phyloP scores from a whole-genome alignment of 73 alveolate species.

The Paramecium sonneborni region DNA sequence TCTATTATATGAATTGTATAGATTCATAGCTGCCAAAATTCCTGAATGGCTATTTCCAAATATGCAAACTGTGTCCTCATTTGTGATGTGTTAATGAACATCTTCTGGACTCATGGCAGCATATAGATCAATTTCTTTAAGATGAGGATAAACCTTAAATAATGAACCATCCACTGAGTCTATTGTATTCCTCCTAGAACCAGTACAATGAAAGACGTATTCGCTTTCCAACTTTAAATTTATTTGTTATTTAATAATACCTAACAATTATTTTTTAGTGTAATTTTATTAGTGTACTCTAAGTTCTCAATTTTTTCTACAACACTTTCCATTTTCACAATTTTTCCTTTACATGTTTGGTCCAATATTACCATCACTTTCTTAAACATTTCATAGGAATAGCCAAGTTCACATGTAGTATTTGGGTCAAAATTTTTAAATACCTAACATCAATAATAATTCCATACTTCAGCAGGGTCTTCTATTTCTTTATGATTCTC shows the following conservation, averaged over 20 bases:
- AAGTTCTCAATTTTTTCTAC: conserved; percentile 14
- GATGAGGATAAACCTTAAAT: background rate
- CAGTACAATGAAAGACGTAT: conserved; percentile 26
- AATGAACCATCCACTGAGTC: background rate
- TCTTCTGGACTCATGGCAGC: conserved; percentile 41
- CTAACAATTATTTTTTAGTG: background rate
- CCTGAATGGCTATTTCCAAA: conserved; percentile 48
- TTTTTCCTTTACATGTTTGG: background rate
- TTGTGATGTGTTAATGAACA: background rate
- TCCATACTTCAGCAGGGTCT: conserved; percentile 25
- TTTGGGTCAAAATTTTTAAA: conserved; percentile 10
- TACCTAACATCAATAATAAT: background rate
- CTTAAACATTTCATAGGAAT: conserved; percentile 24
- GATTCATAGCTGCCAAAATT: conserved; percentile 27
- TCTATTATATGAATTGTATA: conserved; percentile 12
- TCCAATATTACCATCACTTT: background rate
- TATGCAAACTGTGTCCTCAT: background rate
- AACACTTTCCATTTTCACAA: background rate
- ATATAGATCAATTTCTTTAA: background rate
- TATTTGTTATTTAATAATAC: background rate
- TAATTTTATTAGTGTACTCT: background rate
- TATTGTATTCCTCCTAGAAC: background rate
- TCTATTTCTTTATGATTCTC: background rate
- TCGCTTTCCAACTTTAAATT: background rate
- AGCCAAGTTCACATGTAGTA: background rate